Evolutionary conservation across 768 basidiomycete genomes (phyloP), one percentile per base, ranked within the genome.

Genomic region (Mycena rebaudengoi): DNA sequence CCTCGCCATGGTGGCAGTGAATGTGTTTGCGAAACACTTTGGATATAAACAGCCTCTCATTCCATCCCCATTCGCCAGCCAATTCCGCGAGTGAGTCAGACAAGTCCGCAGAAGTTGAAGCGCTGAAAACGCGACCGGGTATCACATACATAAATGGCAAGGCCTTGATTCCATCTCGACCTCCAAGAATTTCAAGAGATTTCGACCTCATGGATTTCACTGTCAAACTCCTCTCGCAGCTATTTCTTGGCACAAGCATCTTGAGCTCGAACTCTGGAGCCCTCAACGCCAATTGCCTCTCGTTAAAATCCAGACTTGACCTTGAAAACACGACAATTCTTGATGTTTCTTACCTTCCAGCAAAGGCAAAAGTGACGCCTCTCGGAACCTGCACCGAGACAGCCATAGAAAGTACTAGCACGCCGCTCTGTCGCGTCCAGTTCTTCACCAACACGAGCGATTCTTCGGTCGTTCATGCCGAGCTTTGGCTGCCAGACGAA

Each of bases 1-100:
- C 74, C 88, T 80, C 52, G 87, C 85, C 88, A 90, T 88, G 41
- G 65, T n/a, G n/a, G n/a, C n/a, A n/a, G n/a, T n/a, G n/a, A n/a
- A n/a, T n/a, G n/a, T n/a, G n/a, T n/a, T n/a, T n/a, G n/a, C n/a
- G n/a, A n/a, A n/a, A n/a, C n/a, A n/a, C n/a, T n/a, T n/a, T n/a
- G n/a, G n/a, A n/a, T n/a, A n/a, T n/a, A n/a, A n/a, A n/a, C n/a
- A n/a, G n/a, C n/a, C n/a, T n/a, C n/a, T n/a, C n/a, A n/a, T n/a
- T n/a, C n/a, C n/a, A n/a, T n/a, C n/a, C n/a, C n/a, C n/a, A n/a
- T n/a, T n/a, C n/a, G n/a, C n/a, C n/a, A n/a, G n/a, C n/a, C n/a
- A n/a, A n/a, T n/a, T n/a, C n/a, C n/a, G n/a, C n/a, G n/a, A n/a
- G n/a, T n/a, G n/a, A n/a, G n/a, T n/a, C n/a, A n/a, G n/a, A n/a